A percentile compares a stretch with the other conserved stretches of the same genome.
Conservation (phyloP, 306 rosid species). For the Quercus rubra region DNA sequence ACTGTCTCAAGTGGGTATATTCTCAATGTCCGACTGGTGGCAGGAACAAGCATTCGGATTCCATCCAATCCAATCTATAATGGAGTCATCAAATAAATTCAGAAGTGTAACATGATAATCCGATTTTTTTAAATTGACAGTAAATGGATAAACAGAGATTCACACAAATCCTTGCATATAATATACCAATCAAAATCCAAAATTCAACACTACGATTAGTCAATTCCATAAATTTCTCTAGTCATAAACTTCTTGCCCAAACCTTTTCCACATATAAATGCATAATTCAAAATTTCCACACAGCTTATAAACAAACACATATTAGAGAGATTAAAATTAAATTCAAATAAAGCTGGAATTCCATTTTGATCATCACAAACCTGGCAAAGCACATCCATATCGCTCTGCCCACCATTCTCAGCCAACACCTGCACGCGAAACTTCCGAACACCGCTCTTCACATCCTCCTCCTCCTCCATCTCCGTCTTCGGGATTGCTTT, state of each 20-base stretch:
- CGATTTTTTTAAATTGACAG: neutral
- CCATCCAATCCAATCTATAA: slow-evolving; percentile 91
- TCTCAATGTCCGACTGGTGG: slow-evolving; percentile 72
- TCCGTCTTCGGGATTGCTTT: slow-evolving; percentile 76
- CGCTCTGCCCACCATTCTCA: slow-evolving; percentile 76
- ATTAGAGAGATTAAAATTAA: no score
- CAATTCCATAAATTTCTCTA: no score
- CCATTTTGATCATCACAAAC: slow-evolving; percentile 25
- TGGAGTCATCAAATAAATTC: neutral
- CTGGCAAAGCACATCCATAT: slow-evolving; percentile 89
- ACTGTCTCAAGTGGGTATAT: slow-evolving; percentile 84
- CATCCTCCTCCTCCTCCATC: slow-evolving; percentile 35
- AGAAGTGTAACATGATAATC: neutral
- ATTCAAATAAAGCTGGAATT: neutral
- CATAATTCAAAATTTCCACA: no score
- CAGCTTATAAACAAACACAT: neutral
- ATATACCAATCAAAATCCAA: no score
- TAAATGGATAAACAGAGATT: no score
- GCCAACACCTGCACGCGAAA: slow-evolving; percentile 87
- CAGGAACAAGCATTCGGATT: slow-evolving; percentile 88
- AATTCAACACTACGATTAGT: no score
- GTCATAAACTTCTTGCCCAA: no score
- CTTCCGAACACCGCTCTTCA: slow-evolving; percentile 60
- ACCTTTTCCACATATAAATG: no score
- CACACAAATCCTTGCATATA: no score